Conservation (phyloP, 2,329 filamentous ascomycete species). For the Ascosphaera aggregata region DNA sequence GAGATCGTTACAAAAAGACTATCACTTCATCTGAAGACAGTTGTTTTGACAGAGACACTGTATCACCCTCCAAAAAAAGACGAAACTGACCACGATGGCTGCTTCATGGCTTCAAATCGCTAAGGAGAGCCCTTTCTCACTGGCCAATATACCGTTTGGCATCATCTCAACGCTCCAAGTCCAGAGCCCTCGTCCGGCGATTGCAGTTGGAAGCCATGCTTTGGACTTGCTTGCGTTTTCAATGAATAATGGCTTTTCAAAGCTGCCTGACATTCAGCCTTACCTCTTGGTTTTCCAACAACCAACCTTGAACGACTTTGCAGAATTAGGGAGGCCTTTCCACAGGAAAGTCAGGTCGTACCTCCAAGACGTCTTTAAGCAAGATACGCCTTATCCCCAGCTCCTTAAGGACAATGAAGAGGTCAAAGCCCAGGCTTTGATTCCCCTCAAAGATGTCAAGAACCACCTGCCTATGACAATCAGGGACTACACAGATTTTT, state of each 20-base stretch:
- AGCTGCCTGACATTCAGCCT: slow-evolving; percentile 30
- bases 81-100: slow-evolving; percentile 8
- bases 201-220: slow-evolving; percentile 50
- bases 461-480: slow-evolving; percentile 55
- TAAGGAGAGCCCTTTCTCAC: slow-evolving; percentile 41
- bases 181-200: slow-evolving; percentile 35
- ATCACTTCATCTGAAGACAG: too few species aligned
- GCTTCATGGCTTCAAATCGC: slow-evolving; percentile 38
- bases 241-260: slow-evolving; percentile 33
- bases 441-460: slow-evolving; percentile 34
- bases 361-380: slow-evolving; percentile 42
- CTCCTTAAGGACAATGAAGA: slow-evolving; percentile 37
- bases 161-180: slow-evolving; percentile 44
- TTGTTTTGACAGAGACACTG: too few species aligned
- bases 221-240: slow-evolving; percentile 45
- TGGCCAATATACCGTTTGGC: slow-evolving; percentile 65
- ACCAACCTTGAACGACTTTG: slow-evolving; percentile 48
- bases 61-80: too few species aligned
- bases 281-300: slow-evolving; percentile 39
- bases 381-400: slow-evolving; percentile 33
- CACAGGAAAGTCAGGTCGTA: slow-evolving; percentile 46
- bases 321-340: slow-evolving; percentile 41
- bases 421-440: slow-evolving; percentile 32
- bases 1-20: too few species aligned
- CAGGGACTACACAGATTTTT: slow-evolving; percentile 72